Conservation (phyloP, 2,329 filamentous ascomycete species). For the Colletotrichum magnum region DNA sequence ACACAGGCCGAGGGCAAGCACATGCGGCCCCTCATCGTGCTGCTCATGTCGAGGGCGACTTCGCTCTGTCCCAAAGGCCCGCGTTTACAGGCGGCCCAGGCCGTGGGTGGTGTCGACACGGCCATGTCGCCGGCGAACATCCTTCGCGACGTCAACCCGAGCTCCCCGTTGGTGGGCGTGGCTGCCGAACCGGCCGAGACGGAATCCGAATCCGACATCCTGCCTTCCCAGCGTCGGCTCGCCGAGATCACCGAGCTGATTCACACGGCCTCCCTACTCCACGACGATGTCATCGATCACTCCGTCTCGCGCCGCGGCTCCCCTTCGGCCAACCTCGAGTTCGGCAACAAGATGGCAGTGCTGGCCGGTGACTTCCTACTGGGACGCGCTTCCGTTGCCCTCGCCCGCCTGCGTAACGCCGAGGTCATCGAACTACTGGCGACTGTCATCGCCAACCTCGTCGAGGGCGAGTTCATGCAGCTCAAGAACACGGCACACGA, state of each 20-base stretch:
- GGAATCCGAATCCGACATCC: conserved; percentile 76
- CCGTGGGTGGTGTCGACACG: conserved; percentile 63
- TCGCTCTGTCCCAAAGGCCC: conserved; percentile 77
- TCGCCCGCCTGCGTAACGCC: conserved; percentile 90
- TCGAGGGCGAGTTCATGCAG: conserved; percentile 99
- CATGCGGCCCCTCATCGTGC: conserved; percentile 91
- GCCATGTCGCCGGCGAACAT: conserved; percentile 69
- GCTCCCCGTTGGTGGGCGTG: conserved; percentile 64
- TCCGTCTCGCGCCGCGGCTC: conserved; percentile 86
- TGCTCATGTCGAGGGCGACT: conserved; percentile 96
- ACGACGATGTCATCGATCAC: conserved; percentile 98
- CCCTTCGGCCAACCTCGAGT: conserved; percentile 92
- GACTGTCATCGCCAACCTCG: conserved; percentile 96
- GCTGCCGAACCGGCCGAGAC: conserved; percentile 54
- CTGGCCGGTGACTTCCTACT: conserved; percentile 97
- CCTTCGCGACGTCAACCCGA: conserved; percentile 86
- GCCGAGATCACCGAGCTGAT: conserved; percentile 98
- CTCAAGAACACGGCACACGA: conserved; percentile 95
- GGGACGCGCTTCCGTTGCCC: conserved; percentile 91
- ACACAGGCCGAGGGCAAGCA: conserved; percentile 97
- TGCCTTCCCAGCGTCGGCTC: conserved; percentile 92
- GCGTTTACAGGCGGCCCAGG: conserved; percentile 56
- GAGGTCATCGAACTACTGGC: conserved; percentile 96
- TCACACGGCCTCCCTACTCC: conserved; percentile 94
- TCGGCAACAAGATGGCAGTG: conserved; percentile 99